phyloP scores from a whole-genome alignment of 1,284 basidiomycete genomes.

The Ceratobasidium sp. region DNA sequence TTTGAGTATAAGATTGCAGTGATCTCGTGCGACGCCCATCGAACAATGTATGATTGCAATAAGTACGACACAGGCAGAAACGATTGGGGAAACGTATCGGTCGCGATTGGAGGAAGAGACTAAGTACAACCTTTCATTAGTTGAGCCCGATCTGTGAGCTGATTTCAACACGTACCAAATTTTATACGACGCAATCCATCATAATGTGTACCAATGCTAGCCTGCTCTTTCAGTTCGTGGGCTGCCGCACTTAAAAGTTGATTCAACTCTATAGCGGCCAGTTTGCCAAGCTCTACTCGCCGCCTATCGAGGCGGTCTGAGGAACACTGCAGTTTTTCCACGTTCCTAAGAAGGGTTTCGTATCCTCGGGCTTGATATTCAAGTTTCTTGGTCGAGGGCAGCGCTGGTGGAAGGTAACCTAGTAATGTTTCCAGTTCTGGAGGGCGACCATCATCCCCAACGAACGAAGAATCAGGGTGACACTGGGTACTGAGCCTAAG shows the following conservation, averaged over 20 bases:
- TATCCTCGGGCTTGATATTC: neutral
- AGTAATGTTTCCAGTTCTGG: too few relatives aligned
- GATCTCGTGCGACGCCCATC: slow-evolving; percentile 1
- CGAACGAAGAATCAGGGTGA: too few relatives aligned
- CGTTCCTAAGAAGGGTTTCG: neutral
- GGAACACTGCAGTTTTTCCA: neutral
- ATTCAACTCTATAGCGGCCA: neutral
- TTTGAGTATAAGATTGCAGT: neutral
- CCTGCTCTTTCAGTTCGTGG: neutral
- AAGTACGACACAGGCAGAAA: neutral
- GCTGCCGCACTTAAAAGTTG: neutral
- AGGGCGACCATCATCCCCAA: too few relatives aligned
- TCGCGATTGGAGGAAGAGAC: too few relatives aligned
- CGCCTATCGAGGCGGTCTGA: neutral
- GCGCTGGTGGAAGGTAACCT: neutral
- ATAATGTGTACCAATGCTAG: neutral
- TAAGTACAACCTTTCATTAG: too few relatives aligned
- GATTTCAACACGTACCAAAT: neutral
- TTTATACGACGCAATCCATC: neutral
- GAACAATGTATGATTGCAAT: neutral
- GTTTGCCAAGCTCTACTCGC: neutral
- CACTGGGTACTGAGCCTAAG: neutral
- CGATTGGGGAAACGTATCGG: neutral
- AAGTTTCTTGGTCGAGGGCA: neutral
- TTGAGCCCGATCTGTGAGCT: too few relatives aligned